phyloP scores from a whole-genome alignment of 192 early-diverging fungal species.

The Phlyctochytrium bullatum region DNA sequence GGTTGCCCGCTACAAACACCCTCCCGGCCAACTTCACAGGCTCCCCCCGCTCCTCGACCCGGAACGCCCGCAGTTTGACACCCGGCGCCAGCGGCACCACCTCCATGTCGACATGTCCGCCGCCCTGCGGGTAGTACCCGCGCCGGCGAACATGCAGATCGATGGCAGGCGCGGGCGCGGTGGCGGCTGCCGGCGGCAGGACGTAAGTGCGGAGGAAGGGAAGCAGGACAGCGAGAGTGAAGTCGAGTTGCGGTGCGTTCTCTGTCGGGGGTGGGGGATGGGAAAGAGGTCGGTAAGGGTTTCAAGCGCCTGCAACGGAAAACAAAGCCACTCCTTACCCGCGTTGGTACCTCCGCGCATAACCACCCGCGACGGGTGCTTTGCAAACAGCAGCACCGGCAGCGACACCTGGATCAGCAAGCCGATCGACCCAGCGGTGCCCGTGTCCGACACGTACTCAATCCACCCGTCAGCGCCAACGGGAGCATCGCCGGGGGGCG shows the following conservation, averaged over 20 bases:
- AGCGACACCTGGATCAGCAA: slow-evolving; percentile 35
- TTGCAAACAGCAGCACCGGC: slow-evolving; percentile 34
- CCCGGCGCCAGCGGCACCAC: slow-evolving; percentile 20
- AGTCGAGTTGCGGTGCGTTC: slow-evolving; percentile 28
- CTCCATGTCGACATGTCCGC: slow-evolving; percentile 20
- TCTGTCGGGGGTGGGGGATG: too few relatives aligned
- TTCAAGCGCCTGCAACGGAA: neutral
- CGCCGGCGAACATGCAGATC: neutral
- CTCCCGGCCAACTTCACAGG: neutral
- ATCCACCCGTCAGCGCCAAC: neutral
- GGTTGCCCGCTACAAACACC: neutral
- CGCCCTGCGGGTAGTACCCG: slow-evolving; percentile 35
- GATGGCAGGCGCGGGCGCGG: too few relatives aligned
- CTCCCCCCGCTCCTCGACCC: neutral
- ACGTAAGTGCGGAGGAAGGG: neutral
- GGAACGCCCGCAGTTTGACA: neutral
- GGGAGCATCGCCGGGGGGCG: too few relatives aligned
- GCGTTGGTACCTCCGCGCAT: slow-evolving; percentile 38
- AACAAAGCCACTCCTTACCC: neutral
- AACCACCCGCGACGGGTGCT: slow-evolving; percentile 14
- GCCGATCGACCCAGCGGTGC: slow-evolving; percentile 31
- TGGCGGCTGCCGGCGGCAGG: neutral
- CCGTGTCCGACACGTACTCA: slow-evolving; percentile 27
- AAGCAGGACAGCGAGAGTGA: slow-evolving; percentile 7
- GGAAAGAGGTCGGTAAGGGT: too few relatives aligned